Evolutionary conservation across 148 eudicot genomes (phyloP).

Genomic region (Vaccinium myrtillus): DNA sequence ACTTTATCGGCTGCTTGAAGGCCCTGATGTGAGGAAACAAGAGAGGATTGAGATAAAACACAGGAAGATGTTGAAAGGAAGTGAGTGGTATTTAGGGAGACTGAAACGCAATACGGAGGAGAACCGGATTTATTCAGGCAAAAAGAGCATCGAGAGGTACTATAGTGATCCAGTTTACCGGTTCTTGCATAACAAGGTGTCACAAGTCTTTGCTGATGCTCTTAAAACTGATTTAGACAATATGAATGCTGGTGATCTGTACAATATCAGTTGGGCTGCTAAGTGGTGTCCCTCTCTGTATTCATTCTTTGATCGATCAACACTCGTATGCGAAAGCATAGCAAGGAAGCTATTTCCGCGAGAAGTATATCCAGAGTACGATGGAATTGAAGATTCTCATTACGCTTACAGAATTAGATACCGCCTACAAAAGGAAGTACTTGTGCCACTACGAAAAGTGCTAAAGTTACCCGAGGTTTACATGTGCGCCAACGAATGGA

Average conservation of each 20-base stretch:
- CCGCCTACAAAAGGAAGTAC: slow-evolving; percentile 12
- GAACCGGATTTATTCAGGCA: slow-evolving; percentile 7
- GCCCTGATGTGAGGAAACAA: slow-evolving; percentile 11
- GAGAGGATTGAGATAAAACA: not conserved
- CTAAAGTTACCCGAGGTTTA: slow-evolving; percentile 11
- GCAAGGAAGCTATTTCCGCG: slow-evolving; percentile 14
- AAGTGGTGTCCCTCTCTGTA: slow-evolving; percentile 20
- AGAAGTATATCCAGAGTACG: slow-evolving; percentile 1
- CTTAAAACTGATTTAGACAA: not conserved
- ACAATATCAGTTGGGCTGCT: slow-evolving; percentile 8
- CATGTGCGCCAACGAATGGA: slow-evolving; percentile 7
- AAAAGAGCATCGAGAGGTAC: slow-evolving; percentile 14
- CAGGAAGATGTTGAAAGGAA: not conserved
- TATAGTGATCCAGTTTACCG: slow-evolving; percentile 9
- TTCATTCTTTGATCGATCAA: not conserved
- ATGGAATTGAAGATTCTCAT: slow-evolving; percentile 9
- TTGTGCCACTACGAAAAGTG: slow-evolving; percentile 12
- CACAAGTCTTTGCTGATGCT: slow-evolving; percentile 5
- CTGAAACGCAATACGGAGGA: not conserved
- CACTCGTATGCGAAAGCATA: slow-evolving; percentile 11
- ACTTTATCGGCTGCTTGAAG: slow-evolving; percentile 22
- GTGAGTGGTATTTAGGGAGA: not conserved
- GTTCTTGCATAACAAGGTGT: slow-evolving; percentile 14
- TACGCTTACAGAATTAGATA: slow-evolving; percentile 4
- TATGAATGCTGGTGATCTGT: slow-evolving; percentile 6